Conservation (phyloP, 2,329 filamentous ascomycete genomes). For the Zopfia rhizophila region DNA sequence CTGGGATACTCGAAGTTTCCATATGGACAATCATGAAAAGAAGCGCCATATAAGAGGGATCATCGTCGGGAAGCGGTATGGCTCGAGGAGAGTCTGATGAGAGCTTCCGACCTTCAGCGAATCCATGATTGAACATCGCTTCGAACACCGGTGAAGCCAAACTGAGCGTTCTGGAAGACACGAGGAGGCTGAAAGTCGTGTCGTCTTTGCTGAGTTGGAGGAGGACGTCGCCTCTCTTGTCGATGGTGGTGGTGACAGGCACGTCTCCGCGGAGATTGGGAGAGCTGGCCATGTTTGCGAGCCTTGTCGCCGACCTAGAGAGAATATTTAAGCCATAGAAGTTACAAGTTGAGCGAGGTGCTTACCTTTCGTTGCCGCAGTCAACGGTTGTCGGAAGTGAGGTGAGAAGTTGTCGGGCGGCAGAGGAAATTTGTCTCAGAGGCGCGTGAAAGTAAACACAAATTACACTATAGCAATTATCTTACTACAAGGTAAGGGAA, state of each 20-base stretch:
- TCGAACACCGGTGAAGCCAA: slow-evolving; percentile 22
- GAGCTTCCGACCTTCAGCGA: slow-evolving; percentile 18
- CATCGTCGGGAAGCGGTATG: slow-evolving; percentile 23
- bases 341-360: too few species aligned
- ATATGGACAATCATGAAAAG: slow-evolving; percentile 21
- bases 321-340: too few species aligned
- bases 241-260: slow-evolving; percentile 2
- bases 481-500: too few species aligned
- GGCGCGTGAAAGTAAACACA: too few species aligned
- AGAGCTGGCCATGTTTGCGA: slow-evolving; percentile 14
- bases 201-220: slow-evolving; percentile 11
- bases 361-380: too few species aligned
- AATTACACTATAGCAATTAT: too few species aligned
- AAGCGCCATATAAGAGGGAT: slow-evolving; percentile 12
- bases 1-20: slow-evolving; percentile 16
- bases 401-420: too few species aligned
- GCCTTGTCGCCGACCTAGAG: slow-evolving; percentile 4
- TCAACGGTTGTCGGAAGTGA: too few species aligned
- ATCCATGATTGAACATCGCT: slow-evolving; percentile 15
- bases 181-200: slow-evolving; percentile 1
- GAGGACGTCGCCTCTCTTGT: slow-evolving; percentile 20
- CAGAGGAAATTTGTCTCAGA: too few species aligned
- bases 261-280: neutral
- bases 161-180: slow-evolving; percentile 17
- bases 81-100: slow-evolving; percentile 6